phyloP scores from a whole-genome alignment of 2,329 filamentous ascomycete species.

The Lasiodiplodia sp. region DNA sequence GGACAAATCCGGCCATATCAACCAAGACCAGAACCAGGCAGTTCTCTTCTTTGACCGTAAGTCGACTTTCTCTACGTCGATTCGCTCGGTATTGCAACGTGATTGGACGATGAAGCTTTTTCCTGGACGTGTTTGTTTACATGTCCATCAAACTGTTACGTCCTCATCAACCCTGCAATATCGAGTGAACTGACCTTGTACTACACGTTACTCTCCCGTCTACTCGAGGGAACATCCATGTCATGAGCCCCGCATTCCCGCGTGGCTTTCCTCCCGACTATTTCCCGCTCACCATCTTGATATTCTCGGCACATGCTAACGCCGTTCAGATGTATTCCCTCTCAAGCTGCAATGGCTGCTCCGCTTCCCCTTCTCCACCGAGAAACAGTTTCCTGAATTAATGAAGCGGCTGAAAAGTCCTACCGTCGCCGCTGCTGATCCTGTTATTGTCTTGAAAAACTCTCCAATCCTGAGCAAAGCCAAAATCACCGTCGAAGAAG shows the following conservation, averaged over 20 bases:
- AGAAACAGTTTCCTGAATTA: constrained; percentile 56
- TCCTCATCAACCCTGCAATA: background rate
- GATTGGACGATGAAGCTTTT: background rate
- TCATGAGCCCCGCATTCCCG: background rate
- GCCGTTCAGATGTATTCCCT: constrained; percentile 76
- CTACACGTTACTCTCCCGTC: background rate
- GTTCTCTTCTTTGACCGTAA: constrained; percentile 90
- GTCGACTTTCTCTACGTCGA: constrained; percentile 37
- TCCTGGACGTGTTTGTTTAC: background rate
- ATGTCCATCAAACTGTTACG: background rate
- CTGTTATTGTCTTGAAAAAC: constrained; percentile 53
- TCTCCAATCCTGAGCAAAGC: constrained; percentile 59
- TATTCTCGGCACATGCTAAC: background rate
- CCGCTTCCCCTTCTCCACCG: constrained; percentile 58
- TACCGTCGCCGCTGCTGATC: constrained; percentile 62
- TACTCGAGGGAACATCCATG: background rate
- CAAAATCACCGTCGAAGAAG: constrained; percentile 78
- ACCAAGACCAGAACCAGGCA: constrained; percentile 76
- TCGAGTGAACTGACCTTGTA: no score
- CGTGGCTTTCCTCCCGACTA: background rate
- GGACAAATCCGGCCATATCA: constrained; percentile 81
- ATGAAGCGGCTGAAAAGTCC: constrained; percentile 61
- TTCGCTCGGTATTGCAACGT: background rate
- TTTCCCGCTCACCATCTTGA: constrained; percentile 9
- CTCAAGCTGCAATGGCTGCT: constrained; percentile 73